Evolutionary conservation across 192 early-diverging fungal genomes (phyloP).

Genomic region (Linnemannia hyalina): DNA sequence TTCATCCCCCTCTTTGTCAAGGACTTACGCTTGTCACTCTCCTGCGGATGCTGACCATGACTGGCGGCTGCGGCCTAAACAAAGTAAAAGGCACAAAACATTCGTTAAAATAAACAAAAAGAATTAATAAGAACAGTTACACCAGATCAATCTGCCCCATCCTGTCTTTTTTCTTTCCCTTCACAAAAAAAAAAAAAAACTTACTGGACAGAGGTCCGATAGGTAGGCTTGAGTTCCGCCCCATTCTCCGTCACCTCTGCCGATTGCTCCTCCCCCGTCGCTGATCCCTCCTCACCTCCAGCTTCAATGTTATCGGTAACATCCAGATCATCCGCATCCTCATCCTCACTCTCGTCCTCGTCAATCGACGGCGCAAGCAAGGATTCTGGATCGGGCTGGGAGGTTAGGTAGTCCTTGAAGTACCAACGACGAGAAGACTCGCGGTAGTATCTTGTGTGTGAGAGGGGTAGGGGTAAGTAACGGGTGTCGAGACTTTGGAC

Average conservation of each 20-base stretch:
- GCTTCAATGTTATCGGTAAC: background rate
- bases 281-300: background rate
- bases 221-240: background rate
- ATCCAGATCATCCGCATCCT: background rate
- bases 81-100: background rate
- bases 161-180: background rate
- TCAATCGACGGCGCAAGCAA: background rate
- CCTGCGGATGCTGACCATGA: background rate
- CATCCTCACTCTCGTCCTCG: background rate
- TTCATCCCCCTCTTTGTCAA: too few relatives aligned
- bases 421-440: background rate
- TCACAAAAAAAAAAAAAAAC: background rate
- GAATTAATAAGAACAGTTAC: background rate
- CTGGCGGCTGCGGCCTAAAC: background rate
- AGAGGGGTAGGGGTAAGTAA: background rate
- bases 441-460: background rate
- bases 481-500: background rate
- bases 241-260: background rate
- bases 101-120: background rate
- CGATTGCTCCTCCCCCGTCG: background rate
- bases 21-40: background rate
- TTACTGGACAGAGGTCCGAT: background rate
- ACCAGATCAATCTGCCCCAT: background rate
- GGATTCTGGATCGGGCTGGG: background rate
- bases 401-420: constrained; percentile 2